Percentiles rank a stretch among this genome's conserved stretches.
phyloP scores from a whole-genome alignment of 2,329 filamentous ascomycete species.

The Aspergillus sclerotialis region DNA sequence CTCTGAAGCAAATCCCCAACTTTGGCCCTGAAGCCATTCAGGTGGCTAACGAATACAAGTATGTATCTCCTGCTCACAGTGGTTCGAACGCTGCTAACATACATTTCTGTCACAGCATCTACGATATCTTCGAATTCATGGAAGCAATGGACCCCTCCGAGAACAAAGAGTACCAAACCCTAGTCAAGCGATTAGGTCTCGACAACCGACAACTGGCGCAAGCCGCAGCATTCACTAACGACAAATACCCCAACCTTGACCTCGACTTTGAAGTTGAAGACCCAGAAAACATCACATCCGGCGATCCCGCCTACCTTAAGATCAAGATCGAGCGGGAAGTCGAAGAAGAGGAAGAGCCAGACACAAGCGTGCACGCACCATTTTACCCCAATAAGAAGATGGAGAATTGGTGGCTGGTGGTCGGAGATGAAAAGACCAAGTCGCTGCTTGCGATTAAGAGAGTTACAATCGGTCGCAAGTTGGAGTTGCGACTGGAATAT shows the following conservation, averaged over 20 bases:
- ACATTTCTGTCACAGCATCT: slow-evolving; percentile 53
- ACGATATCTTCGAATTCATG: slow-evolving; percentile 97
- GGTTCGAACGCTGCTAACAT: slow-evolving; percentile 18
- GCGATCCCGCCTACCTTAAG: slow-evolving; percentile 72
- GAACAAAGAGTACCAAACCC: slow-evolving; percentile 69
- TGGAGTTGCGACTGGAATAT: slow-evolving; percentile 79
- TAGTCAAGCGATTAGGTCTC: slow-evolving; percentile 72
- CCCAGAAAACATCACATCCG: slow-evolving; percentile 69
- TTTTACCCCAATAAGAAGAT: slow-evolving; percentile 90
- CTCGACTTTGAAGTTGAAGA: slow-evolving; percentile 84
- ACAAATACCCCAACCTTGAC: slow-evolving; percentile 91
- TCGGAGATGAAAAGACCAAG: slow-evolving; percentile 85
- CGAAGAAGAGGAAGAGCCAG: slow-evolving; percentile 64
- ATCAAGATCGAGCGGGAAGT: slow-evolving; percentile 80
- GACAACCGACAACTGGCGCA: slow-evolving; percentile 75
- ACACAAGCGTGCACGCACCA: slow-evolving; percentile 83
- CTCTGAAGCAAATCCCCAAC: slow-evolving; percentile 95
- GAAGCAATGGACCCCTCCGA: slow-evolving; percentile 96
- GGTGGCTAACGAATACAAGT: slow-evolving; percentile 71
- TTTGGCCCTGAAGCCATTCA: slow-evolving; percentile 79
- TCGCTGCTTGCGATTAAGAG: slow-evolving; percentile 88
- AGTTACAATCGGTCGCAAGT: slow-evolving; percentile 72
- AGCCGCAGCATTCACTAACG: slow-evolving; percentile 91
- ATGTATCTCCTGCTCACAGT: slow-evolving; percentile 31
- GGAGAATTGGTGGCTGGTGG: slow-evolving; percentile 98